Evolutionary conservation across 805 yeast genomes (phyloP), one percentile per base, ranked within the genome.

Genomic region (Candida sonorensis): DNA sequence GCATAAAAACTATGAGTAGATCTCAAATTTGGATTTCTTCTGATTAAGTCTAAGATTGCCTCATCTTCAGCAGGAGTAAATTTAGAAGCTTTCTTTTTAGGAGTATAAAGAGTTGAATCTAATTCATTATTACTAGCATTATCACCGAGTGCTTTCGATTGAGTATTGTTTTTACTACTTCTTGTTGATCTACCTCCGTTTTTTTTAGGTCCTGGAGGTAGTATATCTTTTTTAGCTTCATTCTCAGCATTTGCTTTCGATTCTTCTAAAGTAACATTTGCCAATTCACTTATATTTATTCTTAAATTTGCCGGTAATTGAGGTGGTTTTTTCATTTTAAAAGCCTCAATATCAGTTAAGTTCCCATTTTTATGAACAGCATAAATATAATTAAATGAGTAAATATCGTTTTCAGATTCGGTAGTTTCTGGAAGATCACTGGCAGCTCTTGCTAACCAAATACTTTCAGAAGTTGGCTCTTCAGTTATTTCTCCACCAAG

Each of bases 1-100:
- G 73, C 74, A 46, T 68, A 82, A 31, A 82, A 69, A 31, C 71
- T 69, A 49, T 81, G 88, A 11, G 85, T 75, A 9, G 82, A 77
- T 45, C 88, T 65, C 42, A 70, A 60, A 17, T 72, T 62, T 3
- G 92, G 88, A 47, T 79, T 71, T 50, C 69, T 66, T 44, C 90
- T 65, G 13, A 81, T 77, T 40, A 73, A 72, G 43, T 81, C 84
- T 39, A 81, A 51, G 31, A 82, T 81, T 27, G 68, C 69, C 27
- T 64, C 71, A 56, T 82, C 94, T 44, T 83, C 84, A 35, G 65
- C 72, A 4, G 60, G 61, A 4, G 80, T 77, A 57, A 81, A 82
- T 28, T 69, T 68, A 33, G 67, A 41, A 8, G 60, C 45, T 27
- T 44, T 45, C 32, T 48, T 67, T 45, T 69, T 71, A 28, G 61